These are phyloP conservation scores for Scenedesmus sp. DNA, from an alignment of 163 green algal genomes.

Conservation along the genomic window DNA sequence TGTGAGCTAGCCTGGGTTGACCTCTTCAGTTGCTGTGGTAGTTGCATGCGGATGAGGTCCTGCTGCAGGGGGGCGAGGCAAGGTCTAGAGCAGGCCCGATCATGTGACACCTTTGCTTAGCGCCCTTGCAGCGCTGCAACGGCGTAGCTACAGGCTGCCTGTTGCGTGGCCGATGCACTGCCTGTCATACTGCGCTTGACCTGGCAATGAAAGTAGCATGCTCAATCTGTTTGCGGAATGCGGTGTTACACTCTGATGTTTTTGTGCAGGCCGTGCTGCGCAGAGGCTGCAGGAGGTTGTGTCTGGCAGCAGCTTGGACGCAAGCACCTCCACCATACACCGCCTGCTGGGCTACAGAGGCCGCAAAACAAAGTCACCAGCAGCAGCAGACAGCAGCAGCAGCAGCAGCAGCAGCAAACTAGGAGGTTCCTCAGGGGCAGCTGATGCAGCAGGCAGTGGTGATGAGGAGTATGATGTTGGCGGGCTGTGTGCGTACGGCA, in stretches of 20 bases:
- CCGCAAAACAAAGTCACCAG: neutral
- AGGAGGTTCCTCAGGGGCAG: slow-evolving; percentile 1
- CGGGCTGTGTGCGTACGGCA: slow-evolving; percentile 19
- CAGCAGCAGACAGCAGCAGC: neutral
- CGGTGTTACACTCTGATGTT: neutral
- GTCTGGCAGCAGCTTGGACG: neutral
- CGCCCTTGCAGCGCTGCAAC: too few relatives aligned
- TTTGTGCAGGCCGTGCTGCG: slow-evolving; percentile 77
- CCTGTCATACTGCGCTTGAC: neutral
- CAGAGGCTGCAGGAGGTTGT: slow-evolving; percentile 74
- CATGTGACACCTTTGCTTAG: neutral
- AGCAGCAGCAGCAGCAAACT: slow-evolving; percentile 8
- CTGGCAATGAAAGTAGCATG: too few relatives aligned
- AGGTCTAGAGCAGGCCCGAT: neutral
- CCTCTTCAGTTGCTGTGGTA: too few relatives aligned
- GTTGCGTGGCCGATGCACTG: too few relatives aligned
- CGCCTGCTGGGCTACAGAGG: slow-evolving; percentile 76
- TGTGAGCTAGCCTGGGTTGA: neutral
- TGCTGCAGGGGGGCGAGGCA: neutral
- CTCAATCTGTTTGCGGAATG: too few relatives aligned
- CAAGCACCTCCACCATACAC: slow-evolving; percentile 80
- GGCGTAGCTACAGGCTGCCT: too few relatives aligned
- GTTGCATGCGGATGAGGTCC: neutral
- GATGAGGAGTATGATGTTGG: neutral
- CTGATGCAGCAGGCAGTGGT: neutral